Base-by-base conservation (phyloP, 1,284 basidiomycete genomes). In the Sanguinoderma infundibulare region DNA sequence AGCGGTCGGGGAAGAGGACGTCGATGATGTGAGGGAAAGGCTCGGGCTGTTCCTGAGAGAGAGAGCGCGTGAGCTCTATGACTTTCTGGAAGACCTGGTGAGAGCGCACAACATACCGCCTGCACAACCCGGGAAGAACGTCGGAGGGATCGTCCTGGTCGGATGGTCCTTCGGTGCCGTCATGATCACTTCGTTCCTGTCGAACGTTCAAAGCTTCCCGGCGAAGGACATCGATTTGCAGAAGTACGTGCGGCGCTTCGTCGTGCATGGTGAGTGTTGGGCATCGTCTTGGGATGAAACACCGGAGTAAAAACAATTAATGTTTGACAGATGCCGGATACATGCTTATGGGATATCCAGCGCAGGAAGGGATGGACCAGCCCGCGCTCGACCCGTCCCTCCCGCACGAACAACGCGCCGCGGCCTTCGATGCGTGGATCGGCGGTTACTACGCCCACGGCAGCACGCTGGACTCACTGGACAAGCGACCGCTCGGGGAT, bases 61-160 rank as follows among this genome's bases (percentile, higher is more conserved):
- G 9, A 63, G 66, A n/a, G 26, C 57, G 53, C 12, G 70, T 10
- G 73, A 42, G 54, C 67, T 44, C 67, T 67, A 64, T n/a, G 62
- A 57, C 14, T 72, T 74, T 58, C 60, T 75, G 2, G 65, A 60
- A 17, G 65, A 64, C 54, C 51, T 70, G 26, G 65, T 73, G 30
- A 39, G 60, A 10, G 46, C 55, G 28, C 54, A 68, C 52, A 53
- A 56, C 30, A 62, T 71, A 7, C 66, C 70, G 1, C 66, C 62
- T 2, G 7, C 47, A 28, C 28, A 52, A 5, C 36, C 2, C 7
- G 28, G 46, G 24, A 10, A 9, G 15, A 39, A 42, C 12, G 30
- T 4, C n/a, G 59, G 59, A 10, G 59, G 59, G 50, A 46, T 60
- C 49, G 35, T 55, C 24, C 38, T 60, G 2, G 40, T 28, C 26